phyloP scores from a whole-genome alignment of 2,329 filamentous ascomycete genomes.

The Coccinonectria pachysandricola region DNA sequence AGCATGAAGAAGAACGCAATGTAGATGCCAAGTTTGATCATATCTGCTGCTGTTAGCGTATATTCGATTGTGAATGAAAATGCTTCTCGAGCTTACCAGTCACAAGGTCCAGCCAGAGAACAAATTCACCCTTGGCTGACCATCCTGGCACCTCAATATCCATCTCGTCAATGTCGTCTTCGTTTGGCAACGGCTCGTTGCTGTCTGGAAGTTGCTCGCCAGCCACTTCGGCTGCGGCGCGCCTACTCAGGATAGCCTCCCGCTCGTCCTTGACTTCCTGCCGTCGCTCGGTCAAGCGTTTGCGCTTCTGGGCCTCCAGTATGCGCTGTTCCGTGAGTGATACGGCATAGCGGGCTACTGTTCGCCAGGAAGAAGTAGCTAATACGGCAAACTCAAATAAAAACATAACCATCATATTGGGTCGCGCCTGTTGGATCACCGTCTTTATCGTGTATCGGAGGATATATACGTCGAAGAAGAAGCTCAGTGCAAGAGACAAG shows the following conservation, averaged over 20 bases:
- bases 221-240: constrained; percentile 37
- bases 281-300: constrained; percentile 57
- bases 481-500: constrained; percentile 66
- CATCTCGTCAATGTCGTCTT: constrained; percentile 79
- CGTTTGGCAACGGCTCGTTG: constrained; percentile 45
- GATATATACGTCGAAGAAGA: constrained; percentile 70
- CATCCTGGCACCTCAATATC: constrained; percentile 93
- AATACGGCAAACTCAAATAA: constrained; percentile 93
- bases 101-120: constrained; percentile 77
- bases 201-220: constrained; percentile 46
- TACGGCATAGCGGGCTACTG: constrained; percentile 66
- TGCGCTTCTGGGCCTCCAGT: constrained; percentile 60
- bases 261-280: constrained; percentile 54
- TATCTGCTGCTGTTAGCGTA: constrained; percentile 47
- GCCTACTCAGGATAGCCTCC: constrained; percentile 39
- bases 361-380: constrained; percentile 69
- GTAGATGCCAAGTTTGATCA: constrained; percentile 84
- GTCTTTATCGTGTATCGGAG: constrained; percentile 72
- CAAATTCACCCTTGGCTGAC: constrained; percentile 90
- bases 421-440: constrained; percentile 77
- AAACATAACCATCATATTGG: constrained; percentile 99
- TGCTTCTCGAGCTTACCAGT: constrained; percentile 47
- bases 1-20: constrained; percentile 88
- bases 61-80: no score
- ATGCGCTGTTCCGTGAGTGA: constrained; percentile 70